Percentiles rank a stretch among this genome's conserved stretches.
Evolutionary conservation across 2,329 filamentous ascomycete species (phyloP).

Genomic region (Davidsoniella virescens): DNA sequence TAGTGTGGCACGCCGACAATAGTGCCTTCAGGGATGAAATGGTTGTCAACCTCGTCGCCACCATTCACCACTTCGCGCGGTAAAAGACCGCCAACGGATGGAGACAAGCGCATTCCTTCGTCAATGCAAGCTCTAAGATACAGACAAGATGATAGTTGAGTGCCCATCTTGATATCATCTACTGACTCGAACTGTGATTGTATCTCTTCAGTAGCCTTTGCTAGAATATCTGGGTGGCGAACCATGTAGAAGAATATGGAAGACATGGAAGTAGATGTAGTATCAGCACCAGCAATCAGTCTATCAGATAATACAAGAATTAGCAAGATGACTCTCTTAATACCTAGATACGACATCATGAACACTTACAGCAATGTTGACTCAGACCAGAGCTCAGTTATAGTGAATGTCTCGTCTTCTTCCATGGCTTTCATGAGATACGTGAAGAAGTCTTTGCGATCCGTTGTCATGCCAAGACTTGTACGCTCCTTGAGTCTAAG

Average conservation of each 20-base stretch:
- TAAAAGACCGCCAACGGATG: slow-evolving; percentile 42
- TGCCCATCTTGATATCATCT: slow-evolving; percentile 39
- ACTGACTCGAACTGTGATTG: slow-evolving; percentile 32
- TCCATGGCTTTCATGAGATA: slow-evolving; percentile 56
- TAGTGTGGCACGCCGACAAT: slow-evolving; percentile 52
- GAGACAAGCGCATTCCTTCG: slow-evolving; percentile 47
- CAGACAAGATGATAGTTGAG: slow-evolving; percentile 31
- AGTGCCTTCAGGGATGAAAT: slow-evolving; percentile 38
- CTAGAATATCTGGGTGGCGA: slow-evolving; percentile 32
- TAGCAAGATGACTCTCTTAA: slow-evolving; percentile 1
- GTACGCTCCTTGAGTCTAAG: slow-evolving; percentile 50
- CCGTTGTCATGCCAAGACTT: slow-evolving; percentile 42
- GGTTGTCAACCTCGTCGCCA: slow-evolving; percentile 37
- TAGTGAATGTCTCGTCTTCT: slow-evolving; percentile 48
- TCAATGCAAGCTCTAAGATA: slow-evolving; percentile 50
- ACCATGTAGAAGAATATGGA: slow-evolving; percentile 47
- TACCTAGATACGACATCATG: neutral
- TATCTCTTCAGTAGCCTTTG: slow-evolving; percentile 33
- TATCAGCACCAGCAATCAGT: slow-evolving; percentile 57
- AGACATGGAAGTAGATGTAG: slow-evolving; percentile 52
- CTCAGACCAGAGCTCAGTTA: slow-evolving; percentile 52
- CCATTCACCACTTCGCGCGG: slow-evolving; percentile 42
- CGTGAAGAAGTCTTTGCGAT: slow-evolving; percentile 61
- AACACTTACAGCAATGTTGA: slow-evolving; percentile 44
- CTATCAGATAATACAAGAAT: slow-evolving; percentile 18